These are phyloP conservation scores for Suillus variegatus DNA, from an alignment of 768 basidiomycete species.

Conservation along the genomic window DNA sequence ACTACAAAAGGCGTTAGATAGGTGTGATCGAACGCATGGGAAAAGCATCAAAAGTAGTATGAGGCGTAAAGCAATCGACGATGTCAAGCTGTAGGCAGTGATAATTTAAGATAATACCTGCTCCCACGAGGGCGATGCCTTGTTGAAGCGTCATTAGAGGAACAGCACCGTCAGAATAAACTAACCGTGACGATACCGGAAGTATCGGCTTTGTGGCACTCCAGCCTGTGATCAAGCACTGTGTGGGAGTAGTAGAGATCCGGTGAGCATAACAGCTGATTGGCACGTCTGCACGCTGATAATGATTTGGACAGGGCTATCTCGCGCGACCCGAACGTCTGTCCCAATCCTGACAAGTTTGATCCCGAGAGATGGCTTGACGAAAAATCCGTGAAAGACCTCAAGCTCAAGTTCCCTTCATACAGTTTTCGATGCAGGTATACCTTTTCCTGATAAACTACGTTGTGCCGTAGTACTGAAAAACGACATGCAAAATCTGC, in stretches of 20 bases:
- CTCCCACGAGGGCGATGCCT: slow-evolving; percentile 60
- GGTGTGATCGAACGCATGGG: not conserved
- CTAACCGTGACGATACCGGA: slow-evolving; percentile 51
- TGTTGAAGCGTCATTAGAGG: slow-evolving; percentile 21
- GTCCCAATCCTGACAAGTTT: slow-evolving; percentile 60
- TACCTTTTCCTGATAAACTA: not conserved
- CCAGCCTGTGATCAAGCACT: slow-evolving; percentile 72
- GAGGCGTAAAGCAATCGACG: slow-evolving; percentile 64
- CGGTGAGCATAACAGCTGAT: slow-evolving; percentile 49
- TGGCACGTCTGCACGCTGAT: not conserved
- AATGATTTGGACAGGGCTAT: slow-evolving; percentile 42
- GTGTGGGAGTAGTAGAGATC: slow-evolving; percentile 63
- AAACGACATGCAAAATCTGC: slow-evolving; percentile 46
- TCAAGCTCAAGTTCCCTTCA: slow-evolving; percentile 50
- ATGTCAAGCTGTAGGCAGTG: slow-evolving; percentile 68
- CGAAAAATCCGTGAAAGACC: slow-evolving; percentile 47
- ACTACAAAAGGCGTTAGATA: slow-evolving; percentile 11
- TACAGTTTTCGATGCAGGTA: slow-evolving; percentile 58
- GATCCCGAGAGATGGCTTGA: slow-evolving; percentile 58
- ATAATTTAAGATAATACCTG: slow-evolving; percentile 59
- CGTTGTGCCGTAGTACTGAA: no score
- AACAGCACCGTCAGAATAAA: slow-evolving; percentile 5
- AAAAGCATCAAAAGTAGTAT: slow-evolving; percentile 64
- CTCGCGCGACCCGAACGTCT: slow-evolving; percentile 55
- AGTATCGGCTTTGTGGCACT: slow-evolving; percentile 49